Evolutionary conservation across 1,139 yeast genomes (phyloP), one percentile per base, ranked within the genome.

Genomic region (Yamadazyma pseudoaaseri): DNA sequence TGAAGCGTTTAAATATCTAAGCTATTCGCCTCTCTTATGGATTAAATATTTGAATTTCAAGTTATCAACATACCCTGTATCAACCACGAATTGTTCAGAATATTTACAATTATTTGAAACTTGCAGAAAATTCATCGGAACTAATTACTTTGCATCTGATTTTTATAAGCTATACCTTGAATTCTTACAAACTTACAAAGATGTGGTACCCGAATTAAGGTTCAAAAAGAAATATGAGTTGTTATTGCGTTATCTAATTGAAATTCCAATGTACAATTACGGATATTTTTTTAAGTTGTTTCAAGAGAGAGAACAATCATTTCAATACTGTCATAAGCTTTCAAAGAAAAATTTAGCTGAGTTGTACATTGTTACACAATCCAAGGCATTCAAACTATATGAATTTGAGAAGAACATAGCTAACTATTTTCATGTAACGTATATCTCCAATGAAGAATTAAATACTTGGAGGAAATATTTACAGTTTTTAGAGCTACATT

Each of bases 191-290:
- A 65, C 56, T 35, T 66, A 65, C 38, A 31, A 47, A 7, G 56
- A 61, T 34, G 33, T 52, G 1, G 45, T 49, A 14, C 52, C 47
- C 48, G 73, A 45, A 44, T 65, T 48, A 53, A 58, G 41, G 39
- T 65, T 54, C 39, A 41, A 44, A n/a, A 34, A 44, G 29, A 69
- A 68, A 37, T 68, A 70, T 40, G 70, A 70, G 38, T 42, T 62
- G 29, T 52, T 87, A 9, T 58, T 89, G 24, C 64, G 89, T 35
- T 67, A 80, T 28, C 61, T 83, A 7, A 55, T 86, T 7, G 86
- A 81, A 44, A 62, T 85, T 2, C 97, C 97, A 0, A 47, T 83
- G 21, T 87, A 87, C 56, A 86, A 87, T 47, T 89, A 79, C 55
- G 74, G 74, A 38, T 80, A 79, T 49, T 80, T 71, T 55, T 56